Evolutionary conservation across 257 asterid genomes (phyloP).

Genomic region (Solanum microdontum): DNA sequence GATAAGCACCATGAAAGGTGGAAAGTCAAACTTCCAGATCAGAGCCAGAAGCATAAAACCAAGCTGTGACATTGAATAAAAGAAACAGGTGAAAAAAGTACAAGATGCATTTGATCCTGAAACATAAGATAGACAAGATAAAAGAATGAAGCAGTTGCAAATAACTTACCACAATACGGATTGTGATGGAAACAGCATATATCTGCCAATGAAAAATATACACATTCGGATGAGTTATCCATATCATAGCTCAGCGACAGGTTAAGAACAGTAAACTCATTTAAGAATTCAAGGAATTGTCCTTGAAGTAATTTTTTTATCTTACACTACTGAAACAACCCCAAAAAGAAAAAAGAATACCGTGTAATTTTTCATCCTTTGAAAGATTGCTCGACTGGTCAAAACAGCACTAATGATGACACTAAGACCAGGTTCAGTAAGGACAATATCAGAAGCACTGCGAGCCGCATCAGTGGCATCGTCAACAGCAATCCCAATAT

Average conservation of each 20-base stretch:
- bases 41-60: slow-evolving; percentile 95
- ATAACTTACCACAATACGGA: slow-evolving; percentile 90
- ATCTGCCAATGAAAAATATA: slow-evolving; percentile 36
- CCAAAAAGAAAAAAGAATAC: slow-evolving; percentile 17
- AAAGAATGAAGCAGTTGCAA: not conserved
- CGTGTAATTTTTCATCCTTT: slow-evolving; percentile 97
- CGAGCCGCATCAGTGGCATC: slow-evolving; percentile 99
- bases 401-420: slow-evolving; percentile 95
- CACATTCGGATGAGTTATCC: not conserved
- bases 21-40: slow-evolving; percentile 93
- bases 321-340: not conserved
- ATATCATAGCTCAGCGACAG: not conserved
- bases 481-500: slow-evolving; percentile 94
- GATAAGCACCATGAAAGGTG: slow-evolving; percentile 99
- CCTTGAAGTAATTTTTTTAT: not conserved
- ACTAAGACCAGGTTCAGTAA: slow-evolving; percentile 96
- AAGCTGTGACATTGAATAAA: slow-evolving; percentile 42
- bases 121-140: not conserved
- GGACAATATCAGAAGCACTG: slow-evolving; percentile 96
- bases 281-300: not conserved
- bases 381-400: slow-evolving; percentile 96
- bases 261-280: not conserved
- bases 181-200: slow-evolving; percentile 95
- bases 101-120: not conserved
- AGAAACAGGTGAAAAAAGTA: slow-evolving; percentile 2